A percentile compares a stretch with the other conserved stretches of the same genome.
Evolutionary conservation across 2,329 filamentous ascomycete species (phyloP).

Genomic region (Cytospora piceicola): DNA sequence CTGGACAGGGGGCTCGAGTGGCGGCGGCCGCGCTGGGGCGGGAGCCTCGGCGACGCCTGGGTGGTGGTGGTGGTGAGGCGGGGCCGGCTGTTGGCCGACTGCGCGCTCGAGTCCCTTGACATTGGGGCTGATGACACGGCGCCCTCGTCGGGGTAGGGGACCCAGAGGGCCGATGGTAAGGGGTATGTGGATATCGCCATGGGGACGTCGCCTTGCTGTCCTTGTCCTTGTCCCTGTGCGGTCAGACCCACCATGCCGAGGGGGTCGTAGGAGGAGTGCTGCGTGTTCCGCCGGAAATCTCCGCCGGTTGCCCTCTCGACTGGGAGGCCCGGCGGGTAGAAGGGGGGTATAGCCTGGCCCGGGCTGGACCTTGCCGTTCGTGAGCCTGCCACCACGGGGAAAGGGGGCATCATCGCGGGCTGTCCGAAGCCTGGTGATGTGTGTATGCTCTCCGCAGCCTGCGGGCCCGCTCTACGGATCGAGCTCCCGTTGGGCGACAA

Average conservation of each 20-base stretch:
- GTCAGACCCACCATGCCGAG: constrained; percentile 29
- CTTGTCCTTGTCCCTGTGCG: constrained; percentile 22
- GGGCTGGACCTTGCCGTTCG: constrained; percentile 42
- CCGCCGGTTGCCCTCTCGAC: constrained; percentile 24
- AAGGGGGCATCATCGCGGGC: constrained; percentile 16
- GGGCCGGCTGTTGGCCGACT: constrained; percentile 36
- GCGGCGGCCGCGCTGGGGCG: constrained; percentile 2
- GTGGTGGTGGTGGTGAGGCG: not conserved
- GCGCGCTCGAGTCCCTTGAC: constrained; percentile 50
- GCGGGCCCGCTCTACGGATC: constrained; percentile 9
- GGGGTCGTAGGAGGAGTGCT: constrained; percentile 30
- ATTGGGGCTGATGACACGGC: constrained; percentile 54
- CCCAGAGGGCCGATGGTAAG: constrained; percentile 35
- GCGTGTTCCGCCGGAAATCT: constrained; percentile 36
- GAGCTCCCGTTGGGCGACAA: constrained; percentile 21
- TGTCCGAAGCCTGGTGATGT: constrained; percentile 23
- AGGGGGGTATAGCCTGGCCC: constrained; percentile 35
- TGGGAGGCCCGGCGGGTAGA: constrained; percentile 35
- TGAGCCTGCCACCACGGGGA: constrained; percentile 30
- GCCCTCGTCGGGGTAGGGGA: constrained; percentile 29
- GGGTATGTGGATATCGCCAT: constrained; percentile 33
- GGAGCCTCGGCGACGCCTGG: constrained; percentile 28
- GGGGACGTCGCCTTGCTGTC: constrained; percentile 35
- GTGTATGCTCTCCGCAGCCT: constrained; percentile 16
- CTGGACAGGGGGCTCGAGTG: constrained; percentile 26